Base-by-base conservation (phyloP, 177 flowering plant genomes). In the Vitis hybrid region DNA sequence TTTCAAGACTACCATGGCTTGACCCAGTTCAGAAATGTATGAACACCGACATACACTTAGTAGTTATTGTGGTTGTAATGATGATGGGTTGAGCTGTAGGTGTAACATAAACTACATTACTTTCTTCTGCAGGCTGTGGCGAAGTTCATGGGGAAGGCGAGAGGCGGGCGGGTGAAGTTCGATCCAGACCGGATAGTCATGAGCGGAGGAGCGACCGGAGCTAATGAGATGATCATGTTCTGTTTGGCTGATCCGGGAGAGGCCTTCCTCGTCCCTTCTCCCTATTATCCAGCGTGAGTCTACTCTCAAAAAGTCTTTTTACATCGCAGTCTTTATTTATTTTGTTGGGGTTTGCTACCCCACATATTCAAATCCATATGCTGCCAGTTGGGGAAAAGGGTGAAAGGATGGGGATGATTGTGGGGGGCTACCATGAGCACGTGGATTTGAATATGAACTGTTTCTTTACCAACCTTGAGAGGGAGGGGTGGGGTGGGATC, bases 191-290 rank as follows among this genome's bases (percentile, higher is more conserved):
- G 88, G 5, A 67, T 83, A 10, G 86, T 85, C 6, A 85, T 85
- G 88, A 60, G 79, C 39, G 85, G 88, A 8, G 88, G 88, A 67
- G 88, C 88, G 39, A 85, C 88, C 29, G 88, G 86, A 45, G 88
- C 86, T 0, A 73, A 72, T 56, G 88, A 85, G 70, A 39, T 66
- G 2, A 13, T 83, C 62, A 75, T 73, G 61, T 85, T 85, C n/a
- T 85, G 88, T 31, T 68, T 85, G 73, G 88, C 88, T 0, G 77
- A 85, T 57, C 88, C 80, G 0, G 88, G 85, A 8, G 88, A 85
- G 64, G 86, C 83, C n/a, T 85, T 83, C 63, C 77, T 85, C 2
- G 77, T 83, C 8, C 88, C 88, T 26, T 45, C 88, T 2, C 88
- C 88, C 55, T 85, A 76, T 29, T 85, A 85, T 73, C 79, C 88